Base-by-base conservation (phyloP, 345 rosid species). In the Xanthoceras sorbifolium region DNA sequence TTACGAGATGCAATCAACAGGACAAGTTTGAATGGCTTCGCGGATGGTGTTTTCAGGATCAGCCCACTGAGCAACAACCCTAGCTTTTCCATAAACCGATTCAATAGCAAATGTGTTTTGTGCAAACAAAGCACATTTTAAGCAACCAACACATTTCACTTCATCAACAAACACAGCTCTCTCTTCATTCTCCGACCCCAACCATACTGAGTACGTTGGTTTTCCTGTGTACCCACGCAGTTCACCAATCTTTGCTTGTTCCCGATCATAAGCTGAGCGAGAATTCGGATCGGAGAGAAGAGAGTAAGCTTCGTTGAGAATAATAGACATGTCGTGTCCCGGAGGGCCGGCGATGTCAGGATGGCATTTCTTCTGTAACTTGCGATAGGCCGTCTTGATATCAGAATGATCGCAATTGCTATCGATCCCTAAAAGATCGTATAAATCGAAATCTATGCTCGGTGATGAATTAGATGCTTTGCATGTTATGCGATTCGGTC, bases 51-150 rank as follows among this genome's bases (percentile, higher is more conserved):
- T 40, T 73, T 89, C 91, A 40, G 97, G 89, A 77, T 95, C 98
- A 76, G 98, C 99, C 99, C 99, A 93, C 73, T 93, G 99, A 38
- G 91, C 97, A 9, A 95, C 96, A 31, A 89, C 98, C 64, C 99
- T 83, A 0, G 99, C 99, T 83, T 98, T 90, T 10, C 99, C 99
- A 4, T 87, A 86, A 15, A 83, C 81, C 0, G 91, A 84, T 82
- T 95, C 98, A 1, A 95, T 86, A 5, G 98, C 98, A 71, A 95
- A 95, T 0, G 98, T 93, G 46, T 87, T 95, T 32, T 85, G 87
- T 0, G 99, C 97, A 50, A 84, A 87, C 22, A 95, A 77, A 9
- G 99, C 99, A 74, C 99, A 93, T 81, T 95, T 93, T 67, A 93
- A 85, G 88, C 99, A 95, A 46, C 98, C 99, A 63, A 93, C 86